Base-by-base conservation (phyloP, 371 early-diverging fungal genomes). In the Mortierella sp. region DNA sequence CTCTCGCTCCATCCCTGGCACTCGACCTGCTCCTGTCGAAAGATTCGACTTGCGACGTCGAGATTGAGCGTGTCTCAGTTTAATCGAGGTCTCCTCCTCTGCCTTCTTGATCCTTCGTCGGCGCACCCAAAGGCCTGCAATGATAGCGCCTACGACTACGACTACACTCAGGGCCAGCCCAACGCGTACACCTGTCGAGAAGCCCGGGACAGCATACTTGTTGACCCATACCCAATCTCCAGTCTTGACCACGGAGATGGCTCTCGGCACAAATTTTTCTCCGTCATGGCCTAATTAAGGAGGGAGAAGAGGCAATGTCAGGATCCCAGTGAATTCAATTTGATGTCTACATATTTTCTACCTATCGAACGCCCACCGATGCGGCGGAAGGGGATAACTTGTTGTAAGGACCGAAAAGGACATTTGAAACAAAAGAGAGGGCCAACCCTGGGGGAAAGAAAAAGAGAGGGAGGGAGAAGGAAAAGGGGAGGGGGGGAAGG, bases 111-210 rank as follows among this genome's bases (percentile, higher is more conserved):
- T 61, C 15, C 75, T 56, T 30, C 53, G 48, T 52, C 66, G 30
- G 18, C 75, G 75, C n/a, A 75, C 30, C 30, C 23, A 21, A 15
- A 75, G 56, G 15, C 76, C 76, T 9, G 76, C 76, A 21, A 60
- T 15, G 50, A 75, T 70, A 19, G 76, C 76, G 5, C 71, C 60
- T 0, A 70, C 14, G 6, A 75, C 76, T 4, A 75, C 64, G 11
- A 64, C 53, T 16, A 64, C 18, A 14, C 62, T 75, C 50, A 75
- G 1, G 1, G 51, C 59, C 1, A 75, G 64, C 7, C 76, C 76
- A n/a, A 75, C 57, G 57, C 64, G 70, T 57, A 66, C 64, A 1
- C 67, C 66, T 14, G 25, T 16, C 26, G 76, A 60, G 56, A 75
- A 56, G 0, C 62, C 66, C 3, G 75, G 75, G 4, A 47, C 62